phyloP scores from a whole-genome alignment of 257 asterid genomes.

The Jacaranda copaia region DNA sequence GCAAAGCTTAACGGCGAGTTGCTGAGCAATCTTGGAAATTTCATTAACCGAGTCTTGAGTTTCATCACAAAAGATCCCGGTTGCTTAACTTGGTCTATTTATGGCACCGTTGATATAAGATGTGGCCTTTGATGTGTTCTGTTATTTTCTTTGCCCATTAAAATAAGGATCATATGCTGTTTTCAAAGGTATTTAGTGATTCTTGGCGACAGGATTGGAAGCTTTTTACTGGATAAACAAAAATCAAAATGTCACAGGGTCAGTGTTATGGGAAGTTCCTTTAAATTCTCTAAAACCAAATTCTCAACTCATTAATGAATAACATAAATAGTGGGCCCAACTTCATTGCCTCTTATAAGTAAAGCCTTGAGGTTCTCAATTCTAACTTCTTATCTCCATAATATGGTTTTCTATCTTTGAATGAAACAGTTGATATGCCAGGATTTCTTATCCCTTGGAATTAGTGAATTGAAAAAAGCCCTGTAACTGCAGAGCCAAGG shows the following conservation, averaged over 20 bases:
- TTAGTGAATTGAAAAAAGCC: no score
- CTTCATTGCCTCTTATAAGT: background rate
- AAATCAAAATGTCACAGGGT: background rate
- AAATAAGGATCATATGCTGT: background rate
- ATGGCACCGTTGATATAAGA: no score
- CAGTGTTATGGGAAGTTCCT: background rate
- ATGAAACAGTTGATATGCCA: background rate
- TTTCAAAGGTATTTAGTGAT: background rate
- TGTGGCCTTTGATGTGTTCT: no score
- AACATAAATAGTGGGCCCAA: background rate
- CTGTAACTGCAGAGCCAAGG: no score
- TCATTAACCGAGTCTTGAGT: slow-evolving; percentile 89
- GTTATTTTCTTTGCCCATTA: no score
- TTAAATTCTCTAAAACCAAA: background rate
- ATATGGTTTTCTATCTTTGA: background rate
- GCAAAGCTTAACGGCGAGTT: slow-evolving; percentile 86
- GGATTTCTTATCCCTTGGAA: background rate
- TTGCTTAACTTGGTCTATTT: slow-evolving; percentile 15
- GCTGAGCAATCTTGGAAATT: slow-evolving; percentile 89
- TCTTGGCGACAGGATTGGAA: no score
- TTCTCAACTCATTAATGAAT: slow-evolving; percentile 3
- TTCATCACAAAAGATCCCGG: slow-evolving; percentile 95
- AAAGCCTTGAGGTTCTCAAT: background rate
- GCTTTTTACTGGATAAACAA: background rate
- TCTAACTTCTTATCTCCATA: background rate